phyloP scores from a whole-genome alignment of 768 basidiomycete genomes.

The Lentinula edodes region DNA sequence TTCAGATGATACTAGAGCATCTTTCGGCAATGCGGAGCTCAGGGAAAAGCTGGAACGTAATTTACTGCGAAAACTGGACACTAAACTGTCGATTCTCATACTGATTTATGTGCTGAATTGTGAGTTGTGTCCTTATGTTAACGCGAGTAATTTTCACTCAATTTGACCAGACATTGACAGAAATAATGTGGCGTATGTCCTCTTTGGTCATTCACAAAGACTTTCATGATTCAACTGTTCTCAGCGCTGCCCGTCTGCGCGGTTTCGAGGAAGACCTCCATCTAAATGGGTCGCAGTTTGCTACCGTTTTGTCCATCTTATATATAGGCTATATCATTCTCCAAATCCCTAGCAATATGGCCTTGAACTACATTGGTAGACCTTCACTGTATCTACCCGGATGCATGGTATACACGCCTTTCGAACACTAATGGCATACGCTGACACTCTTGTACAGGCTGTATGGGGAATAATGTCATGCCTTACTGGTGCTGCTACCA shows the following conservation, averaged over 20 bases:
- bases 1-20: neutral
- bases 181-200: constrained; percentile 58
- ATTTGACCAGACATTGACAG: constrained; percentile 51
- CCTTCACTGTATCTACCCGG: constrained; percentile 64
- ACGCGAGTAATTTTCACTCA: neutral
- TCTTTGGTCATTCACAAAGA: neutral
- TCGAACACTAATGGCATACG: constrained; percentile 38
- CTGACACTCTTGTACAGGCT: neutral
- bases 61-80: constrained; percentile 45
- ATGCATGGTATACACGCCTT: constrained; percentile 57
- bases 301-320: constrained; percentile 61
- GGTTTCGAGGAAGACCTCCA: constrained; percentile 68
- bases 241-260: constrained; percentile 64
- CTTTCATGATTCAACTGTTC: neutral
- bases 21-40: neutral
- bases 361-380: constrained; percentile 60
- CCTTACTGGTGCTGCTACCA: constrained; percentile 1
- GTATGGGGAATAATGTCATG: constrained; percentile 8
- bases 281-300: constrained; percentile 58
- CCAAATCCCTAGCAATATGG: constrained; percentile 82
- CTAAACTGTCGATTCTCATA: constrained; percentile 42
- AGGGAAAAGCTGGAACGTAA: neutral
- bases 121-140: constrained; percentile 30
- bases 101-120: constrained; percentile 45
- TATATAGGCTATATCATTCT: constrained; percentile 74